Percentiles rank a stretch among this genome's conserved stretches.
Evolutionary conservation across 345 rosid genomes (phyloP).

Genomic region (Acer saccharum): DNA sequence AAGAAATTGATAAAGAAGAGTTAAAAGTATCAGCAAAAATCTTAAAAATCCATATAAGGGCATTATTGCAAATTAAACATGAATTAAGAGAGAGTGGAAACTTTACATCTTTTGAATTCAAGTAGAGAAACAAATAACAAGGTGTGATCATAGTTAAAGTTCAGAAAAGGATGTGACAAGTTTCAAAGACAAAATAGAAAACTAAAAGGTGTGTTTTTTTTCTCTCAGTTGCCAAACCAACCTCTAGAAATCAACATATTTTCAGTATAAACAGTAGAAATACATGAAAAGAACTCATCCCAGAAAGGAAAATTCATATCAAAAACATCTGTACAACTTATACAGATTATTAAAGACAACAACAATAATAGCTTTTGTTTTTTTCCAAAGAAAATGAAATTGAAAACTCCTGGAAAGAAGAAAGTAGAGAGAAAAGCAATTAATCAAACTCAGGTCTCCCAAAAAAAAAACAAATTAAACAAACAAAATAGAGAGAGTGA

Average conservation of each 20-base stretch:
- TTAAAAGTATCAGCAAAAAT: neutral
- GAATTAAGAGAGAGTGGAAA: neutral
- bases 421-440: neutral
- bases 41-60: neutral
- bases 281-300: neutral
- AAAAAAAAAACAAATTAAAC: neutral
- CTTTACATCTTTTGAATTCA: neutral
- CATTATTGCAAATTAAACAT: conserved; percentile 1
- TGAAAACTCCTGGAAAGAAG: neutral
- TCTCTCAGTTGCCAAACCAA: conserved; percentile 1
- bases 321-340: neutral
- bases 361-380: neutral
- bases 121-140: neutral
- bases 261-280: neutral
- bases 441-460: neutral
- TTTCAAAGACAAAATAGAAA: neutral
- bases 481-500: neutral
- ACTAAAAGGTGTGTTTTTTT: too few species aligned
- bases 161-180: neutral
- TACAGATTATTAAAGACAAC: neutral
- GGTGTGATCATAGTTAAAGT: neutral
- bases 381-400: neutral
- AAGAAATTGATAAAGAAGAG: neutral
- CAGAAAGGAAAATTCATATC: neutral
- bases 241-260: neutral